Evolutionary conservation across 139 green algal genomes (phyloP).

Genomic region (Zygnema circumcarinatum): DNA sequence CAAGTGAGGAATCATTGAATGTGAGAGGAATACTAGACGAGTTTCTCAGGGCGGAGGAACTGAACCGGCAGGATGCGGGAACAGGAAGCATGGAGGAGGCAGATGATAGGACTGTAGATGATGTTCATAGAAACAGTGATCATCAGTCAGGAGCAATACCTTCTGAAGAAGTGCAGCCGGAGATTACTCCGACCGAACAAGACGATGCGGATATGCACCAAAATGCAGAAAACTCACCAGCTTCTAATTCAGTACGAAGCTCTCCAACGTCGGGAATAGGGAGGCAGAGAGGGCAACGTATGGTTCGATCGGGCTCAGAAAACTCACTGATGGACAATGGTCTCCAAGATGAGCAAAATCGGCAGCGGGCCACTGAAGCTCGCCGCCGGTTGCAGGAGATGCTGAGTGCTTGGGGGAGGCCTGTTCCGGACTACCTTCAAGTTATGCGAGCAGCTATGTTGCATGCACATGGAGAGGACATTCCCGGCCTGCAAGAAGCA

Average conservation of each 20-base stretch:
- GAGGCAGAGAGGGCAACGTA: no score
- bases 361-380: not conserved
- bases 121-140: no score
- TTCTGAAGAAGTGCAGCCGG: no score
- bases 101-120: no score
- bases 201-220: no score
- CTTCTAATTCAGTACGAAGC: no score
- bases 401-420: not conserved
- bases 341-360: not conserved
- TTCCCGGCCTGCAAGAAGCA: constrained; percentile 15
- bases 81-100: not conserved
- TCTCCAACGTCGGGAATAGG: no score
- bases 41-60: not conserved
- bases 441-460: not conserved
- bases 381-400: not conserved
- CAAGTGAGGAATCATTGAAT: not conserved
- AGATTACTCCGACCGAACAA: no score
- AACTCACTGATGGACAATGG: not conserved
- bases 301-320: no score
- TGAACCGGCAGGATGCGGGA: not conserved
- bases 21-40: not conserved
- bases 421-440: not conserved
- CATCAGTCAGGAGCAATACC: no score
- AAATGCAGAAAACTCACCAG: no score
- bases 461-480: not conserved